These are phyloP conservation scores for Dipteronia sinensis DNA, from an alignment of 345 rosid genomes.

Conservation along the genomic window DNA sequence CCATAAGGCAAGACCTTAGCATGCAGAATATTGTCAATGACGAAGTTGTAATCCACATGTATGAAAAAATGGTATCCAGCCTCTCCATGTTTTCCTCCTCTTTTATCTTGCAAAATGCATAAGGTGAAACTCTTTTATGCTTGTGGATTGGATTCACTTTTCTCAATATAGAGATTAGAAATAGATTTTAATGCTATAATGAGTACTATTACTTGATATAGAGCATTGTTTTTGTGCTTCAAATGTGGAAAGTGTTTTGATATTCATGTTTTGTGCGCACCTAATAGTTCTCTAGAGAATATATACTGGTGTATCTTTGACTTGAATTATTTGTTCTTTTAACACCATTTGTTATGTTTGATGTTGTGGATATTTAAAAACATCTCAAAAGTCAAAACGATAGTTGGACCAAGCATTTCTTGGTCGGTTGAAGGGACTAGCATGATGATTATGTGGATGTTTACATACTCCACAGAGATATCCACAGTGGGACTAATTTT, in stretches of 20 bases:
- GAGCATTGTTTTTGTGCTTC: neutral
- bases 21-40: slow-evolving; percentile 76
- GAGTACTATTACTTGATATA: neutral
- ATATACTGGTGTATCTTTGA: neutral
- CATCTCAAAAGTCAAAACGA: neutral
- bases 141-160: neutral
- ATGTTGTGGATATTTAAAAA: neutral
- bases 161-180: neutral
- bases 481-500: neutral
- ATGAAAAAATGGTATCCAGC: slow-evolving; percentile 75
- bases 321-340: neutral
- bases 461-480: neutral
- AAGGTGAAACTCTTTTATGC: no score
- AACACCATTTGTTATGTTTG: neutral
- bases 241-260: neutral
- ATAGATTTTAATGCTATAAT: neutral
- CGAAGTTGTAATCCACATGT: slow-evolving; percentile 58
- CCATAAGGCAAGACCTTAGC: slow-evolving; percentile 89
- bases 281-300: neutral
- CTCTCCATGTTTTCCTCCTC: slow-evolving; percentile 19
- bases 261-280: neutral
- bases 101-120: neutral
- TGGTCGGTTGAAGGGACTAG: neutral
- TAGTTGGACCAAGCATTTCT: neutral
- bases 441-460: neutral